These are phyloP conservation scores for Colletotrichum zoysiae DNA, from an alignment of 2,329 filamentous ascomycete genomes.

Conservation along the genomic window DNA sequence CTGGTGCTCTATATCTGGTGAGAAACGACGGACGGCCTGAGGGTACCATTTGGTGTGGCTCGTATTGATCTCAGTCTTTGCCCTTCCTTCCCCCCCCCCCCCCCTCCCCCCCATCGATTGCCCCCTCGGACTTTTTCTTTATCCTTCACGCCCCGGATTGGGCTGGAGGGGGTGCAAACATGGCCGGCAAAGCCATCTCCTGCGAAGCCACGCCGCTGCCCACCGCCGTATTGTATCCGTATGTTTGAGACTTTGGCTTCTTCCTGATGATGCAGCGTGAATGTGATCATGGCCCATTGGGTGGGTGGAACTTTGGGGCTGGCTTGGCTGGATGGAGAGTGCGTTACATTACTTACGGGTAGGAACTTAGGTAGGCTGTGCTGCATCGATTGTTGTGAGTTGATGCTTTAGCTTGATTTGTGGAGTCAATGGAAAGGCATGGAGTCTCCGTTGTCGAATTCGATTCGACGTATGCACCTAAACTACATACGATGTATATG, in stretches of 20 bases:
- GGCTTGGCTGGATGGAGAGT: slow-evolving; percentile 19
- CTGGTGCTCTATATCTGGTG: not conserved
- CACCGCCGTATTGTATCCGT: not conserved
- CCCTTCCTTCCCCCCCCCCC: not conserved
- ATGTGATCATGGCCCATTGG: slow-evolving; percentile 5
- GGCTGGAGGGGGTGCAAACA: not conserved
- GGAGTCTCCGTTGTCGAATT: slow-evolving; percentile 1
- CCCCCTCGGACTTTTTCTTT: not conserved
- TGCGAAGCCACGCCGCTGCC: not conserved
- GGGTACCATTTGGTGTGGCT: not conserved
- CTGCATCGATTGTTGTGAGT: slow-evolving; percentile 1
- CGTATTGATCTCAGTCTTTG: not conserved
- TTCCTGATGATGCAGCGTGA: slow-evolving; percentile 1
- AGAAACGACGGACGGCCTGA: not conserved
- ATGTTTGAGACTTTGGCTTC: not conserved
- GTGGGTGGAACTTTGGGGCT: slow-evolving; percentile 12
- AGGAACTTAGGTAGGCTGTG: slow-evolving; percentile 28
- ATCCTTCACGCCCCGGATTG: not conserved
- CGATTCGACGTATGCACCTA: not conserved
- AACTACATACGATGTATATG: too few relatives aligned
- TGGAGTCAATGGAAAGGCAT: not conserved
- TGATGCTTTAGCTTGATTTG: slow-evolving; percentile 13
- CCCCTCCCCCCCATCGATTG: too few relatives aligned
- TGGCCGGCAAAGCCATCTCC: slow-evolving; percentile 1
- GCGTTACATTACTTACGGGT: not conserved